These are phyloP conservation scores for Rhododendron kiyosumense DNA, from an alignment of 148 eudicot genomes.

Conservation along the genomic window DNA sequence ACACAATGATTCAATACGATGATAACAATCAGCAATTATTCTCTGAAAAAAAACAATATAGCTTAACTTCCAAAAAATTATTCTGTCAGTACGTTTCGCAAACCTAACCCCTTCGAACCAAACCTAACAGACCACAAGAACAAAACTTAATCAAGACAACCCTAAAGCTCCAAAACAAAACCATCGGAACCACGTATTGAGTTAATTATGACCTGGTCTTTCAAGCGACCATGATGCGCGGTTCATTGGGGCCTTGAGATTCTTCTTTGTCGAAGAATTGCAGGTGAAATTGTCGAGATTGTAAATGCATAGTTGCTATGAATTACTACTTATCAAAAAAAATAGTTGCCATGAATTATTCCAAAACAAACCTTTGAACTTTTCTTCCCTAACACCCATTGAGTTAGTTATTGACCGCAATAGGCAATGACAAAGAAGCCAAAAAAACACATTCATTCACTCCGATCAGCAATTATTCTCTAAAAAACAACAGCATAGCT, in stretches of 20 bases:
- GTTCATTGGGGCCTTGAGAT: neutral
- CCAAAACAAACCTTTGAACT: too few species aligned
- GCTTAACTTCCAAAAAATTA: neutral
- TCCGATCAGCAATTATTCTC: neutral
- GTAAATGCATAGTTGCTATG: neutral
- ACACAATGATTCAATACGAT: neutral
- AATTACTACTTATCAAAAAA: too few species aligned
- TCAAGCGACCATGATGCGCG: neutral
- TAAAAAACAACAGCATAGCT: neutral
- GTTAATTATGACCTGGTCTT: neutral
- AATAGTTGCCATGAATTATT: neutral
- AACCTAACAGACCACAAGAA: neutral
- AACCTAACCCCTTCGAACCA: neutral
- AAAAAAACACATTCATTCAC: too few species aligned
- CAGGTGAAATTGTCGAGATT: neutral
- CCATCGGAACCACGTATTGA: neutral
- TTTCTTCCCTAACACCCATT: too few species aligned
- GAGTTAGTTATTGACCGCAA: too few species aligned
- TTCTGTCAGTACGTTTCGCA: neutral
- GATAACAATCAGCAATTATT: neutral
- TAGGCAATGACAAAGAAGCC: too few species aligned
- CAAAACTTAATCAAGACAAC: neutral
- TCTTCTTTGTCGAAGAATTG: neutral
- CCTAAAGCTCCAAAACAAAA: neutral
- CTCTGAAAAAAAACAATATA: neutral